Percentiles rank a stretch among this genome's conserved stretches.
These are phyloP conservation scores for Solanum microdontum DNA, from an alignment of 257 asterid species.

Conservation along the genomic window DNA sequence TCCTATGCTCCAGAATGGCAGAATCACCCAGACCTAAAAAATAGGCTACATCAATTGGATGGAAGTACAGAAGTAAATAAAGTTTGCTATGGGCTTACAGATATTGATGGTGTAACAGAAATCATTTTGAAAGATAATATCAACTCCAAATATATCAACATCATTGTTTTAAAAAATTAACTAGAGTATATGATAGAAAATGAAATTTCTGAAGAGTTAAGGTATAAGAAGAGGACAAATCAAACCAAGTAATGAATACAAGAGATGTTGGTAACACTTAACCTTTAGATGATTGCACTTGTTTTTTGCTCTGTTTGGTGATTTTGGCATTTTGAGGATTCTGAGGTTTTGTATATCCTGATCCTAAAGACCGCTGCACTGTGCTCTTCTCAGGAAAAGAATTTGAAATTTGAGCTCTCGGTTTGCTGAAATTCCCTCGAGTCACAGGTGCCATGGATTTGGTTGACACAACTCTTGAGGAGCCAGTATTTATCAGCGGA, in stretches of 20 bases:
- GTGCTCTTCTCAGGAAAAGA: constrained; percentile 2
- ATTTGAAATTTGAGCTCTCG: neutral
- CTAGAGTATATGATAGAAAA: neutral
- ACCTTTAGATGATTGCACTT: neutral
- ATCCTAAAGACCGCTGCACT: constrained; percentile 8
- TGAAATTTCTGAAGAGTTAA: neutral
- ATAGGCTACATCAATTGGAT: neutral
- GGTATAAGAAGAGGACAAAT: neutral
- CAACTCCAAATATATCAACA: neutral
- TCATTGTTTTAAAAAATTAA: neutral
- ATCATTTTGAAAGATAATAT: neutral
- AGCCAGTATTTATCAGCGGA: neutral
- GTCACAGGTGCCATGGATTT: neutral
- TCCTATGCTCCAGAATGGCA: constrained; percentile 4
- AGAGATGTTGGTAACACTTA: neutral
- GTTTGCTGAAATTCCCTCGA: constrained; percentile 8
- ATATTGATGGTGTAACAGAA: neutral
- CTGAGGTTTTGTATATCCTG: constrained; percentile 13
- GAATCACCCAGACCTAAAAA: constrained; percentile 23
- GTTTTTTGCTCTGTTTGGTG: neutral
- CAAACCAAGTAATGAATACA: neutral
- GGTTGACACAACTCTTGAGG: constrained; percentile 3
- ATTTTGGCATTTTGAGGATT: constrained; percentile 10
- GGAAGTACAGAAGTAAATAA: neutral
- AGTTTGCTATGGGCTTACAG: neutral